phyloP scores from a whole-genome alignment of 176 grass and related monocot genomes.

The Alopecurus myosuroides region DNA sequence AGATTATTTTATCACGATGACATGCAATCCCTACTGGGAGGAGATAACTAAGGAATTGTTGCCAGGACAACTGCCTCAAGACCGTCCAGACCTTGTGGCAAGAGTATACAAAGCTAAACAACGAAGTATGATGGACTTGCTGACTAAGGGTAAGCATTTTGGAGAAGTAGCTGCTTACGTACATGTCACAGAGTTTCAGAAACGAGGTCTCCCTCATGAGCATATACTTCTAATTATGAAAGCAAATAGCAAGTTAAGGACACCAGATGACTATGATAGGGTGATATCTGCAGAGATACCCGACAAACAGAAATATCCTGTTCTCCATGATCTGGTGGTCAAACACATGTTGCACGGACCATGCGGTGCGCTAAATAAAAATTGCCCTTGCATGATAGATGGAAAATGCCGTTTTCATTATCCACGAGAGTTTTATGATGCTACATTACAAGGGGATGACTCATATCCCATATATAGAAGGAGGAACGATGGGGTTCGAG shows the following conservation, averaged over 20 bases:
- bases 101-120: background rate
- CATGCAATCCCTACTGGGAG: background rate
- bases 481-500: background rate
- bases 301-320: background rate
- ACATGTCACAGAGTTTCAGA: background rate
- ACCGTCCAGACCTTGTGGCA: background rate
- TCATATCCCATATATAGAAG: background rate
- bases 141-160: background rate
- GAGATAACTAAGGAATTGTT: background rate
- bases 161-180: background rate
- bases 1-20: background rate
- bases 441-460: background rate
- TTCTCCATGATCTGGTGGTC: background rate
- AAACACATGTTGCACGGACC: constrained; percentile 7
- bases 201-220: background rate
- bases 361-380: background rate
- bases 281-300: constrained; percentile 13
- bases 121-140: background rate
- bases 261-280: constrained; percentile 7
- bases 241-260: background rate
- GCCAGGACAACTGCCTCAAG: background rate
- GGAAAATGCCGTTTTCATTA: background rate
- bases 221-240: constrained; percentile 9
- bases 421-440: background rate
- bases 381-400: too few relatives aligned